These are phyloP conservation scores for Leccinum rimulosum DNA, from an alignment of 768 basidiomycete genomes.

Conservation along the genomic window DNA sequence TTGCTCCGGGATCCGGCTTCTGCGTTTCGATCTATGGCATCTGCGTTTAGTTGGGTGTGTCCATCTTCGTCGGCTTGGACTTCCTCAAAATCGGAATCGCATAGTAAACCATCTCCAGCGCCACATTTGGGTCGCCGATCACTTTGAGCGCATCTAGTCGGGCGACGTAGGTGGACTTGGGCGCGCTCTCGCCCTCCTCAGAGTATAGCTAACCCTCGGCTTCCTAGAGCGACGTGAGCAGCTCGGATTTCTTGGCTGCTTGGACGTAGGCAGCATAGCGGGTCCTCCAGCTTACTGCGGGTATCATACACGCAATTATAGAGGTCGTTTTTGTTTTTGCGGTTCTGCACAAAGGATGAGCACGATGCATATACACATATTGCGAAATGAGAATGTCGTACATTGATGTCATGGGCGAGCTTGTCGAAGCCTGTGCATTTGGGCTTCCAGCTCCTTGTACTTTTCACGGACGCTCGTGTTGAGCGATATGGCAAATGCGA, in stretches of 20 bases:
- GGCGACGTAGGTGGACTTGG: conserved; percentile 88
- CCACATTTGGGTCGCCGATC: conserved; percentile 78
- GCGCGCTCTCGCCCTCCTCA: conserved; percentile 94
- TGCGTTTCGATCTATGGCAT: too few relatives aligned
- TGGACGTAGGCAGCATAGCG: conserved; percentile 78
- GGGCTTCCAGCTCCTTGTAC: conserved; percentile 76
- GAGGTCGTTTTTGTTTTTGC: conserved; percentile 84
- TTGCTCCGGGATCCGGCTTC: too few relatives aligned
- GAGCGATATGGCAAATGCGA: conserved; percentile 61
- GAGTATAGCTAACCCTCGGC: conserved; percentile 97
- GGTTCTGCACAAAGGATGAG: conserved; percentile 54
- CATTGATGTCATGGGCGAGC: conserved; percentile 97
- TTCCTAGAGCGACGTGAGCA: conserved; percentile 65
- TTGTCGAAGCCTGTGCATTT: conserved; percentile 92
- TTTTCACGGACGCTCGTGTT: conserved; percentile 62
- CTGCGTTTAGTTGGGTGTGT: too few relatives aligned
- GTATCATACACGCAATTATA: conserved; percentile 99
- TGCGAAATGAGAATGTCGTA: conserved; percentile 33
- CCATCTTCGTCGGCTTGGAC: too few relatives aligned
- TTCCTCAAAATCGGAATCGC: too few relatives aligned
- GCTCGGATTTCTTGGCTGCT: conserved; percentile 71
- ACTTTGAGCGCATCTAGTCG: conserved; percentile 81
- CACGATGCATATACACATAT: conserved; percentile 1
- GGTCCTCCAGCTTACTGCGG: conserved; percentile 84
- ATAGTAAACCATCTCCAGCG: conserved; percentile 31